Evolutionary conservation across 441 rosid species (phyloP), one percentile per base, ranked within the genome.

Genomic region (Hura crepitans): DNA sequence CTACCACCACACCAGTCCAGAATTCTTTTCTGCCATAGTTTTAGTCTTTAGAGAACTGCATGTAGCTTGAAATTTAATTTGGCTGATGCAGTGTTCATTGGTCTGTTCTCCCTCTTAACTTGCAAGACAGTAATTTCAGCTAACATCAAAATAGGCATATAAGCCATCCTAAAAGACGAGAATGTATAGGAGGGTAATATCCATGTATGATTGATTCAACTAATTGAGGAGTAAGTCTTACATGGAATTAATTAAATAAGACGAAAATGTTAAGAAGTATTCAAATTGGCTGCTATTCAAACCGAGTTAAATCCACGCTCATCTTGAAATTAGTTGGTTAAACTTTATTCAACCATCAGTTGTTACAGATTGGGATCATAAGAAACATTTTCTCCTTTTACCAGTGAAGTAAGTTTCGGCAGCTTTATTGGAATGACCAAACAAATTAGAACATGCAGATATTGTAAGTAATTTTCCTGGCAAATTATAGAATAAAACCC

Each of bases 11-110:
- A 70, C 63, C 77, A 66, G 27, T 74, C 86, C 75, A 31, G 90
- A 58, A 65, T 76, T 81, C 30, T 70, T 72, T 71, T 81, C 86
- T 33, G 77, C 68, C 18, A 59, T 80, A 25, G 69, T 67, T 50
- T 74, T 51, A 1, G 80, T 79, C 42, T 55, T 77, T 75, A 80
- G 83, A 68, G 86, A 14, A 43, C 77, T 82, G 25, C 76, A 74
- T 74, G 75, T 86, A 56, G 72, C 71, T 77, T 92, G 97, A 0
- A 93, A 35, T 80, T 85, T 71, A 85, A 83, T 81, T 86, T 90
- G 65, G 96, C 89, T 9, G 81, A 31, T 25, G 82, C 80, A 68
- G 81, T 74, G 80, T 82, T 90, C 54, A 65, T 80, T 2, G 82
- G 82, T 68, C 75, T 79, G 62, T 72, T 83, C 74, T 86, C 94